These are phyloP conservation scores for Cladosporium sp. DNA, from an alignment of 2,329 filamentous ascomycete species.

Conservation along the genomic window DNA sequence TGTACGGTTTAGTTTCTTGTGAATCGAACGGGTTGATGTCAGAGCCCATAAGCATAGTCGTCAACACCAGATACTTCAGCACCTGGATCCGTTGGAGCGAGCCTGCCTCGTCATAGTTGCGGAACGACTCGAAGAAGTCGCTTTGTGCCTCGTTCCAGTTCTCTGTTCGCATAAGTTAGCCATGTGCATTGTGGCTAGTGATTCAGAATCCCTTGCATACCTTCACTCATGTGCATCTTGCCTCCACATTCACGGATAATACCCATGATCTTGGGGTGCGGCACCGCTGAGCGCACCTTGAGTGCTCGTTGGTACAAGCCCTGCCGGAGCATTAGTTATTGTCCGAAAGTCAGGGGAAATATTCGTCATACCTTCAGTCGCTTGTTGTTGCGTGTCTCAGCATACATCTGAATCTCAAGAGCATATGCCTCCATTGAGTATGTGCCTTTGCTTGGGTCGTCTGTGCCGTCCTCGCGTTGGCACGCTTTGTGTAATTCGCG, in stretches of 20 bases:
- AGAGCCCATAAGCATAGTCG: constrained; percentile 97
- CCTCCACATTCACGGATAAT: constrained; percentile 98
- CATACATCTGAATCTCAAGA: constrained; percentile 97
- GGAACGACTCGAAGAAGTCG: constrained; percentile 98
- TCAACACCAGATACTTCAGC: constrained; percentile 91
- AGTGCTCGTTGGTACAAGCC: constrained; percentile 86
- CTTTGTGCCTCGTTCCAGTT: constrained; percentile 97
- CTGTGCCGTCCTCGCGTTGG: constrained; percentile 77
- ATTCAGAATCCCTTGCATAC: constrained; percentile 34
- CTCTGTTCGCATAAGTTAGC: constrained; percentile 49
- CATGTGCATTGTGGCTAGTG: constrained; percentile 10
- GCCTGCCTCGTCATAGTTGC: constrained; percentile 97
- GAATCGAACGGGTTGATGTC: constrained; percentile 99
- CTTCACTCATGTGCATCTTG: constrained; percentile 99
- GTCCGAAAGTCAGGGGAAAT: constrained; percentile 13
- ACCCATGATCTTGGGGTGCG: constrained; percentile 98
- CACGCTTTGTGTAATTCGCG: constrained; percentile 85
- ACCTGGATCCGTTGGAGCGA: constrained; percentile 95
- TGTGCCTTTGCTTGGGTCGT: constrained; percentile 92
- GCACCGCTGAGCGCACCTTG: constrained; percentile 90
- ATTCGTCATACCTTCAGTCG: constrained; percentile 65
- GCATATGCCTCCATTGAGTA: constrained; percentile 95
- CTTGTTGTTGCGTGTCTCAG: constrained; percentile 95
- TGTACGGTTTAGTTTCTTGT: constrained; percentile 97
- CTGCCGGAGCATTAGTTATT: constrained; percentile 29